Conservation (phyloP, 306 rosid genomes). For the Astragalus membranaceus region DNA sequence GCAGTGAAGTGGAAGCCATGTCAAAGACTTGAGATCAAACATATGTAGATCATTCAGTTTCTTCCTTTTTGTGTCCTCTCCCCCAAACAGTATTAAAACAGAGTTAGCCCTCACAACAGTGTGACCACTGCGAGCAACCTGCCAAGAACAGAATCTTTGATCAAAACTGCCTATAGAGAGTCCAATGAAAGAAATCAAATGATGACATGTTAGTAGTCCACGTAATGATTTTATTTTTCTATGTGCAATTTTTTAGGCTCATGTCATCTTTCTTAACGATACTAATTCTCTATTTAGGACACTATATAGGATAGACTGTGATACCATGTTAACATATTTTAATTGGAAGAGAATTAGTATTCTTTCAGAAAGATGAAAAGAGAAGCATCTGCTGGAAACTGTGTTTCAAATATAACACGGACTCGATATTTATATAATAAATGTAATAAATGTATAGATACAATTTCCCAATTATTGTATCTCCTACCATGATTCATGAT, state of each 20-base stretch:
- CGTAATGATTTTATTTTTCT: background rate
- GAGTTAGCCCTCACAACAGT: constrained; percentile 75
- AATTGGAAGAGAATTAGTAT: background rate
- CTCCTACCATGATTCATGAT: background rate
- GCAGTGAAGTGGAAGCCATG: constrained; percentile 95
- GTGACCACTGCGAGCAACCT: constrained; percentile 94
- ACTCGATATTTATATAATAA: background rate
- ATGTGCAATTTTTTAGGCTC: background rate
- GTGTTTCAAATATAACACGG: background rate
- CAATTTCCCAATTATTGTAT: background rate
- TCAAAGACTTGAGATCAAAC: constrained; percentile 92
- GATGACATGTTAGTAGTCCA: background rate
- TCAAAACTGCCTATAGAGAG: constrained; percentile 9
- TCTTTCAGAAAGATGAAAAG: background rate
- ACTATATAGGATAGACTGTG: background rate
- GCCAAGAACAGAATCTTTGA: constrained; percentile 24
- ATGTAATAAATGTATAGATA: background rate
- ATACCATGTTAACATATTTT: background rate
- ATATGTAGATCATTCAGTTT: constrained; percentile 90
- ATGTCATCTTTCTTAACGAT: background rate
- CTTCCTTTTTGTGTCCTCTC: constrained; percentile 82
- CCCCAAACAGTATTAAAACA: constrained; percentile 77
- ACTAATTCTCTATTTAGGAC: too few relatives aligned
- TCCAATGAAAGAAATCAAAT: background rate
- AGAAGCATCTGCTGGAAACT: background rate